These are phyloP conservation scores for Orbilia ellipsospora DNA, from an alignment of 2,329 filamentous ascomycete genomes.

Conservation along the genomic window DNA sequence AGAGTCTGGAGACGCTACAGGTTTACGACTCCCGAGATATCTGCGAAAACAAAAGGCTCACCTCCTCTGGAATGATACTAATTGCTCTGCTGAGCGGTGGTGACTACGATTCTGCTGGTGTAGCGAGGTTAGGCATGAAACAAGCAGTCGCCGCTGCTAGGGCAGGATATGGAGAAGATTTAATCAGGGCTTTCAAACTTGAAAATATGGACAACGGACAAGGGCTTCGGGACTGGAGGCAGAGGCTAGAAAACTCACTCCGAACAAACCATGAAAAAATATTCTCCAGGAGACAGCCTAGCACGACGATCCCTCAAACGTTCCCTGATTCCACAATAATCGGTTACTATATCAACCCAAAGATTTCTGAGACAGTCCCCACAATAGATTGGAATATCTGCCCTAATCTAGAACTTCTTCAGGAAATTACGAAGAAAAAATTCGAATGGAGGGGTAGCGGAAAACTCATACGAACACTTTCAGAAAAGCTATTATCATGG, in stretches of 20 bases:
- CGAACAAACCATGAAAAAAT: slow-evolving; percentile 83
- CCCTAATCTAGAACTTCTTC: slow-evolving; percentile 74
- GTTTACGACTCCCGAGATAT: slow-evolving; percentile 69
- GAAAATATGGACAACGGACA: slow-evolving; percentile 73
- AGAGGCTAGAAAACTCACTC: slow-evolving; percentile 78
- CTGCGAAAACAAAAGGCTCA: slow-evolving; percentile 72
- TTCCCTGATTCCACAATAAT: slow-evolving; percentile 85
- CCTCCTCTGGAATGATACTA: slow-evolving; percentile 89
- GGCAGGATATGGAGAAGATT: slow-evolving; percentile 82
- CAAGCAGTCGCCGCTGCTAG: slow-evolving; percentile 88
- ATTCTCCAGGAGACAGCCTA: slow-evolving; percentile 80
- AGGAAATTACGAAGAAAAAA: slow-evolving; percentile 78
- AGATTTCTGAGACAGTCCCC: slow-evolving; percentile 70
- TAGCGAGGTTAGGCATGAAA: slow-evolving; percentile 87
- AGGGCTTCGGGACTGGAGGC: slow-evolving; percentile 76
- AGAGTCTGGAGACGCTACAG: slow-evolving; percentile 78
- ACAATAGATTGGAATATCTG: slow-evolving; percentile 68
- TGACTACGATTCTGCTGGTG: slow-evolving; percentile 89
- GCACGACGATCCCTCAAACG: slow-evolving; percentile 77
- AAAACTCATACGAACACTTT: slow-evolving; percentile 84
- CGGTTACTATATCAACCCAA: slow-evolving; percentile 87
- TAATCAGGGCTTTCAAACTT: slow-evolving; percentile 62
- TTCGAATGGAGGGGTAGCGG: slow-evolving; percentile 86
- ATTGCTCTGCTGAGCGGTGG: slow-evolving; percentile 95
- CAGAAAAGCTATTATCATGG: slow-evolving; percentile 77